Evolutionary conservation across 257 asterid genomes (phyloP), one percentile per base, ranked within the genome.

Genomic region (Penstemon newberryi): DNA sequence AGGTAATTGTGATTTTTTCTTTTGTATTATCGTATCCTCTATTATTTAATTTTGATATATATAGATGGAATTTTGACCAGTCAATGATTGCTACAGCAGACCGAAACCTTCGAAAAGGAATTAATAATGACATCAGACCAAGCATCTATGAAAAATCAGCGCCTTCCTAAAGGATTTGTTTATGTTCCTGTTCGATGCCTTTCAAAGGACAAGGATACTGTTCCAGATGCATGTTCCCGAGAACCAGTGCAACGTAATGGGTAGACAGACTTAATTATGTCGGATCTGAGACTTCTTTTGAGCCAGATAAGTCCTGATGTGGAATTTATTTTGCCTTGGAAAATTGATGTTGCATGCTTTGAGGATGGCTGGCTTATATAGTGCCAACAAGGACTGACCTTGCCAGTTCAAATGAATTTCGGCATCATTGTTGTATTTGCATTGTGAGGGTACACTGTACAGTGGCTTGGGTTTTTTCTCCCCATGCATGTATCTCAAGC

Each of bases 41-140:
- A 40, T 49, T 39, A 51, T 25, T 54, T 62, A 47, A 60, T 51
- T 66, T 11, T 46, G 37, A 45, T 63, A 42, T 42, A 50, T 19
- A 49, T 70, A 33, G 47, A 66, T 74, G 8, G 61, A 47, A 47
- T 60, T 41, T 58, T 65, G 67, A 80, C 75, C 60, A 15, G 42
- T 38, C 47, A 50, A 57, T 53, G 59, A 53, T 62, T 77, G 59
- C 69, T 76, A 63, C 87, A 89, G 95, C 84, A 85, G 73, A 57
- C 78, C 5, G 98, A 90, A 76, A 86, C 93, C 12, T 86, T 92
- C 68, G 96, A 81, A 54, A 89, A 86, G 73, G 98, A 92, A 84
- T 80, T 92, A 38, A 76, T 86, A 45, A 89, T 92, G 96, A 92
- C 98, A 50, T 89, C 98, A 36, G 96, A 92, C 79, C 96, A 89